phyloP scores from a whole-genome alignment of 1,284 basidiomycete species.

The Paramarasmius palmivorus region DNA sequence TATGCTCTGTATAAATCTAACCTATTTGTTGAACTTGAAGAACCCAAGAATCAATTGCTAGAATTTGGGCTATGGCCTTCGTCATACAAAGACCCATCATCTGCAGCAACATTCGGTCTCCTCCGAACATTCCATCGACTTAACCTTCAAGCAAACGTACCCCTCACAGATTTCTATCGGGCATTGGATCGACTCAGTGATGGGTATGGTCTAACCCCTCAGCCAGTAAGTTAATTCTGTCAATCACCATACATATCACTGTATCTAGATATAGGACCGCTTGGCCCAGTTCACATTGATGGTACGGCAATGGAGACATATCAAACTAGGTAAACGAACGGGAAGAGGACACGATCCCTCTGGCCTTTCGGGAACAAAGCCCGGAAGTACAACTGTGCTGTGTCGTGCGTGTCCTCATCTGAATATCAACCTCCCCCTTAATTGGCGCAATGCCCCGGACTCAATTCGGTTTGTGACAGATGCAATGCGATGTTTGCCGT shows the following conservation, averaged over 20 bases:
- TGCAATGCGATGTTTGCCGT: neutral
- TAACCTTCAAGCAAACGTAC: conserved; percentile 11
- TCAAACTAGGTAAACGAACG: conserved; percentile 13
- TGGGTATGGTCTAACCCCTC: neutral
- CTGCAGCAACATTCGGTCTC: conserved; percentile 12
- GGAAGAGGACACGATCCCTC: conserved; percentile 14
- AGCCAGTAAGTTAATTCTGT: neutral
- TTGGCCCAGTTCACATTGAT: conserved; percentile 6
- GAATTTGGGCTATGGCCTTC: conserved; percentile 3
- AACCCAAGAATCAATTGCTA: conserved; percentile 1
- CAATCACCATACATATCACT: neutral
- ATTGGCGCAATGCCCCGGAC: conserved; percentile 13
- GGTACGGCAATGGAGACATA: conserved; percentile 12
- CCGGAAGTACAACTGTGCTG: conserved; percentile 10
- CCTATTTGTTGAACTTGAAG: no score
- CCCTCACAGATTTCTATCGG: conserved; percentile 16
- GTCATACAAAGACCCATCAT: conserved; percentile 2
- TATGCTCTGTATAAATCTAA: no score
- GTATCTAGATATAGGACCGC: conserved; percentile 1
- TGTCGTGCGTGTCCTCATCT: conserved; percentile 22
- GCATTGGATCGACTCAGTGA: conserved; percentile 12
- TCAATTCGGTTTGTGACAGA: neutral
- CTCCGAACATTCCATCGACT: conserved; percentile 16
- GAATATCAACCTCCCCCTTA: conserved; percentile 12
- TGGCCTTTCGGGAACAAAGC: conserved; percentile 10